A percentile compares a stretch with the other conserved stretches of the same genome.
Evolutionary conservation across 305 asterid genomes (phyloP).

Genomic region (Solanum chacoense): DNA sequence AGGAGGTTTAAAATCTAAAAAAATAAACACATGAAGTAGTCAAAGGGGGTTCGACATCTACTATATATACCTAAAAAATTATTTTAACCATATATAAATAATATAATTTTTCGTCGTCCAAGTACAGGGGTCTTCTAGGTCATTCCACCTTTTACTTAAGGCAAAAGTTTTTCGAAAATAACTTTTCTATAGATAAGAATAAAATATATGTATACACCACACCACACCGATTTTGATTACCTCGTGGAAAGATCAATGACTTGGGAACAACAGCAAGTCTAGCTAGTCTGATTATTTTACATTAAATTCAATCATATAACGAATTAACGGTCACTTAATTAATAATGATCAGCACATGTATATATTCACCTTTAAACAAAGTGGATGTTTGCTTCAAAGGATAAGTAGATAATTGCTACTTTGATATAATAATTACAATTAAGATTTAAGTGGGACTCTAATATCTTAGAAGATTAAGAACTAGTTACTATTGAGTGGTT

Average conservation of each 20-base stretch:
- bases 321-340: not conserved
- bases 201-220: not conserved
- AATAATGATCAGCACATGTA: not conserved
- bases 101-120: too few species aligned
- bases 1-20: too few species aligned
- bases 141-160: too few species aligned
- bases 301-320: not conserved
- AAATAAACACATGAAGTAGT: too few species aligned
- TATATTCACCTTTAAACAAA: not conserved
- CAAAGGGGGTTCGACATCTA: too few species aligned
- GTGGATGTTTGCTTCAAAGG: not conserved
- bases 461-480: not conserved
- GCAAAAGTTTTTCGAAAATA: accelerated
- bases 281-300: not conserved
- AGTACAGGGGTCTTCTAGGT: too few species aligned
- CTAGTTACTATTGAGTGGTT: not conserved
- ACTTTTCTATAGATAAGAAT: too few species aligned
- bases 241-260: not conserved
- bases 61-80: too few species aligned
- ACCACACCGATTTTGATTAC: not conserved
- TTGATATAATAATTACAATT: not conserved
- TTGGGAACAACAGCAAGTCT: not conserved
- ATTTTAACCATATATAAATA: too few species aligned
- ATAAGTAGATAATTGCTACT: not conserved
- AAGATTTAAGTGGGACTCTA: not conserved